Evolutionary conservation across 1,139 yeast genomes (phyloP), one percentile per base, ranked within the genome.

Genomic region (Suhomyces wounanorum): DNA sequence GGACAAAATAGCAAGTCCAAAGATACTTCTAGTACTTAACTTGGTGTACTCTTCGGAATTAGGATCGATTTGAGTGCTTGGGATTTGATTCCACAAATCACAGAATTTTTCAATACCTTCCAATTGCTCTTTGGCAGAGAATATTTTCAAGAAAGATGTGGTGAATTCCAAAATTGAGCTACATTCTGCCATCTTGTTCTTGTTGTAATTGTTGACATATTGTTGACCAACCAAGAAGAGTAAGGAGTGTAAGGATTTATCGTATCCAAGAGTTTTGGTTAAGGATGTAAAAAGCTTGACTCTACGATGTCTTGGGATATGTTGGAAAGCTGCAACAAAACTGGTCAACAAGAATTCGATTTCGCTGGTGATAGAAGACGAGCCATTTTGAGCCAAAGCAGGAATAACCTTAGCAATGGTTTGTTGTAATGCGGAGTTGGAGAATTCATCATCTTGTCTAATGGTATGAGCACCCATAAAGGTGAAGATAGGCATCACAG

Each of bases 381-480:
- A 75, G 8, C 85, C 82, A 48, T 84, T 82, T 17, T 80, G 76
- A 9, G 95, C 84, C 55, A 94, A 78, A 0, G 98, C 97, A 3
- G 99, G 99, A 43, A 94, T 85, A 46, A 94, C 97, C 60, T 89
- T 86, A 14, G 89, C 77, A 48, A 94, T 87, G 2, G 99, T 94
- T 66, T 90, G 95, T 63, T 91, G 96, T 55, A 95, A 90, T 38
- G 94, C 97, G 57, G 89, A 87, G 43, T 88, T 88, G 1, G 97
- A 89, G 65, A 89, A 92, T 63, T 91, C 97, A 66, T 94, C 98
- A 68, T 94, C 99, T 72, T 94, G 97, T 64, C 97, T 86, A 47
- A 95, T 83, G 11, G 98, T 91, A 62, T 91, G 96, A 30, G 98
- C 96, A 51, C 99, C 99, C 99, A 94, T 94, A 63, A 94, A 95